These are phyloP conservation scores for Taphrina betulina DNA, from an alignment of 1,139 yeast species.

Conservation along the genomic window DNA sequence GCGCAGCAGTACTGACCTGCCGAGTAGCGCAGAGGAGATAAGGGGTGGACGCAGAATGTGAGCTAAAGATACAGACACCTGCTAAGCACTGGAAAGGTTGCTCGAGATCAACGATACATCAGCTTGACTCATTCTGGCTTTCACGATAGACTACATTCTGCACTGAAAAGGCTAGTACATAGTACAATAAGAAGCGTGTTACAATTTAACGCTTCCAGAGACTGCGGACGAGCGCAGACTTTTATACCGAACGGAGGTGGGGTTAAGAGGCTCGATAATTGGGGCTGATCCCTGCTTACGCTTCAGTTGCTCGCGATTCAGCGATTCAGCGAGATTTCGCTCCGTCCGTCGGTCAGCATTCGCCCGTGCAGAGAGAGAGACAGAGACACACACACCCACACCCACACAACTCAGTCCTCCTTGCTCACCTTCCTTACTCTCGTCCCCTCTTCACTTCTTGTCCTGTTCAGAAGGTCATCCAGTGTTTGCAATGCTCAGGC, in stretches of 20 bases:
- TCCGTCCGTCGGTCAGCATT: background rate
- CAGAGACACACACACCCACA: background rate
- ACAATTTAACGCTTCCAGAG: slow-evolving; percentile 12
- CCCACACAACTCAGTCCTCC: background rate
- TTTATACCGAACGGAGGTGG: too few relatives aligned
- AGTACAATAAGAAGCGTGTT: slow-evolving; percentile 29
- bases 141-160: slow-evolving; percentile 25
- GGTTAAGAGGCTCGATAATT: too few relatives aligned
- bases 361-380: background rate
- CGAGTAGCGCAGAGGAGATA: too few relatives aligned
- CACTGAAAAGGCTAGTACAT: slow-evolving; percentile 8
- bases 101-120: slow-evolving; percentile 22
- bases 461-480: background rate
- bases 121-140: slow-evolving; percentile 16
- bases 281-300: slow-evolving; percentile 11
- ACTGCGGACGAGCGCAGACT: background rate
- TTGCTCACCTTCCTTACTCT: background rate
- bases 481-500: slow-evolving; percentile 8
- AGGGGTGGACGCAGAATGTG: background rate
- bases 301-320: background rate
- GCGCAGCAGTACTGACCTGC: too few relatives aligned
- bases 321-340: background rate
- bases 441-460: too few relatives aligned
- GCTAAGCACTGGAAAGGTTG: slow-evolving; percentile 16
- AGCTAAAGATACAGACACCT: slow-evolving; percentile 25